Conservation (phyloP, 2,329 filamentous ascomycete genomes). For the Pseudocercospora pini-densiflorae region DNA sequence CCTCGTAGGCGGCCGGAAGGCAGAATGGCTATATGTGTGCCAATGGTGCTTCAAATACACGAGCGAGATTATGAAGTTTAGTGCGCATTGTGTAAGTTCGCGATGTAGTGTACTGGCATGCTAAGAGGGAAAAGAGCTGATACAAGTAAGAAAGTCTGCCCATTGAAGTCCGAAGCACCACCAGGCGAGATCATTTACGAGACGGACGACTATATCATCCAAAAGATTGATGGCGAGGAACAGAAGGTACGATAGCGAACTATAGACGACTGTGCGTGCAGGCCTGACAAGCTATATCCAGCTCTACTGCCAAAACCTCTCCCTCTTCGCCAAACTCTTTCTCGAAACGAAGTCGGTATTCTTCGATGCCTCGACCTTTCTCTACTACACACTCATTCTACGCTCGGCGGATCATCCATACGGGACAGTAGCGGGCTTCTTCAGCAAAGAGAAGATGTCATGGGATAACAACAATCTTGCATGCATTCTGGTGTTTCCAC, state of each 20-base stretch:
- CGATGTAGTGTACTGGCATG: background rate
- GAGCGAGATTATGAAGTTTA: slow-evolving; percentile 53
- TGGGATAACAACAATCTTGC: slow-evolving; percentile 99
- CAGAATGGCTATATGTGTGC: slow-evolving; percentile 76
- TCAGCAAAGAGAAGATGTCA: slow-evolving; percentile 97
- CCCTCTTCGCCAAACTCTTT: slow-evolving; percentile 95
- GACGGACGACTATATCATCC: slow-evolving; percentile 80
- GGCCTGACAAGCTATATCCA: slow-evolving; percentile 25
- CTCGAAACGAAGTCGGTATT: slow-evolving; percentile 98
- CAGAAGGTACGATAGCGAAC: slow-evolving; percentile 57
- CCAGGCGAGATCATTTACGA: slow-evolving; percentile 79
- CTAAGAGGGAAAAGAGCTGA: slow-evolving; percentile 21
- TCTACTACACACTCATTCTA: slow-evolving; percentile 90
- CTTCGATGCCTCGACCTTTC: slow-evolving; percentile 92
- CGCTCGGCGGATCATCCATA: slow-evolving; percentile 40
- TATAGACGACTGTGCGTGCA: background rate
- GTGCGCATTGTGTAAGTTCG: slow-evolving; percentile 50
- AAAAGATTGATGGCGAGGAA: slow-evolving; percentile 89
- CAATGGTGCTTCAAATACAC: slow-evolving; percentile 95
- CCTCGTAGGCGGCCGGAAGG: slow-evolving; percentile 47
- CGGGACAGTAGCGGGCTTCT: slow-evolving; percentile 84
- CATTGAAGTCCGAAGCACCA: slow-evolving; percentile 47
- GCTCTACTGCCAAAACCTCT: slow-evolving; percentile 93
- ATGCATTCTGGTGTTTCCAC: slow-evolving; percentile 94
- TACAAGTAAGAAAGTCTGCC: slow-evolving; percentile 49